Evolutionary conservation across 345 rosid species (phyloP), one percentile per base, ranked within the genome.

Genomic region (Camelina sativa): DNA sequence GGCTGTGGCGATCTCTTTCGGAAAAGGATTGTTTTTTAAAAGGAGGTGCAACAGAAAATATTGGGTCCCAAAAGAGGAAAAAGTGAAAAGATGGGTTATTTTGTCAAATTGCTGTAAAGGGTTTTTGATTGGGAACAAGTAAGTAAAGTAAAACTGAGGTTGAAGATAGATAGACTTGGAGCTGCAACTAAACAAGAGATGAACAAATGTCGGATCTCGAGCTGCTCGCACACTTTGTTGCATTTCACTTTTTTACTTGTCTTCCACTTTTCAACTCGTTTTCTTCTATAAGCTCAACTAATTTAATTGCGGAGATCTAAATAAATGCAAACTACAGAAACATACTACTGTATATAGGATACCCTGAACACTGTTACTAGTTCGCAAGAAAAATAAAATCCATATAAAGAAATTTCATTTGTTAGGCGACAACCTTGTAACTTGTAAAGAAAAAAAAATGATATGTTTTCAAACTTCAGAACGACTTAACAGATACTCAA

Each of bases 191-290:
- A 76, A 76, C 80, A 70, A 25, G 25, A 17, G 44, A 55, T 69
- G 65, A 76, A 69, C 64, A 69, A 69, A 62, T 43, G 16, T 76
- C 66, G 71, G 65, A 63, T 76, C 66, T 76, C 66, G 80, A 55
- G 75, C 71, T 62, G 40, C 52, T 63, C 75, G 52, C 75, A 62
- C 71, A 62, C 71, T 76, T 76, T 62, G 75, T 76, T 71, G 44
- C 71, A 55, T 34, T 5, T 55, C 75, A 62, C 75, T 76, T 54
- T 75, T 67, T 48, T 67, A 53, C 48, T 61, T 43, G 30, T 69
- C 70, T 58, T 16, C 72, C 28, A 47, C 52, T 57, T 57, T 65
- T 74, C 63, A 47, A 25, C 60, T 57, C 60, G 35, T 37, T 7
- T 62, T 37, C 51, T n/a, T 6, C 12, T 43, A 11, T 8, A 15